These are phyloP conservation scores for Coelastrella sp. DNA, from an alignment of 139 green algal species.

Conservation along the genomic window DNA sequence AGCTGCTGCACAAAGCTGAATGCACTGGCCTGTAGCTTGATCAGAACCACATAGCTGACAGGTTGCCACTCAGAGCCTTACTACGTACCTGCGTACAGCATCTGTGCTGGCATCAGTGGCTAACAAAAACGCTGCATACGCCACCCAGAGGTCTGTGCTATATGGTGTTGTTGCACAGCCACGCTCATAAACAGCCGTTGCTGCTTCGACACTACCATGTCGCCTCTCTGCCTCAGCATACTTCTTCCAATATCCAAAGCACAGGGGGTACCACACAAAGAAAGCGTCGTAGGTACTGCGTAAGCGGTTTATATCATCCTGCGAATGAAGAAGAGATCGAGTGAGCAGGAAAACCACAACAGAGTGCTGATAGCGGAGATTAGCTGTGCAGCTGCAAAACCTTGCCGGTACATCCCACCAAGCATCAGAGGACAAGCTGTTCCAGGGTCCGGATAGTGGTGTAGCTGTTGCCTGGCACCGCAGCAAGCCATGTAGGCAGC, in stretches of 20 bases:
- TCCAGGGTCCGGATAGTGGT: no score
- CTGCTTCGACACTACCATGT: slow-evolving; percentile 55
- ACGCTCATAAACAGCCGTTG: slow-evolving; percentile 76
- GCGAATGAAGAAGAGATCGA: slow-evolving; percentile 16
- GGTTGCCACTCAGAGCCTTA: neutral
- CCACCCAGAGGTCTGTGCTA: slow-evolving; percentile 81
- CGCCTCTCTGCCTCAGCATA: slow-evolving; percentile 80
- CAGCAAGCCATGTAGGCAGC: neutral
- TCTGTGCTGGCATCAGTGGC: slow-evolving; percentile 50
- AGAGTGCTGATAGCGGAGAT: no score
- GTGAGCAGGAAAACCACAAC: no score
- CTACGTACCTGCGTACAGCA: slow-evolving; percentile 68
- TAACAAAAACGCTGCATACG: slow-evolving; percentile 62
- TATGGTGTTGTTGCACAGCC: slow-evolving; percentile 77
- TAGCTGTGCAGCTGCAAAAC: no score
- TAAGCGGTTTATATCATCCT: slow-evolving; percentile 75
- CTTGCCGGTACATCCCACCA: neutral
- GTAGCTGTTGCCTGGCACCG: no score
- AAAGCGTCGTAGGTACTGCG: slow-evolving; percentile 78
- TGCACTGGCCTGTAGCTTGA: no score
- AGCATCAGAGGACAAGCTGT: no score
- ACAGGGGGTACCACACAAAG: slow-evolving; percentile 82
- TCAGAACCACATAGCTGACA: neutral
- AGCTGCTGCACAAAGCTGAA: neutral
- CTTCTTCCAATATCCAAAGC: slow-evolving; percentile 94